Base-by-base conservation (phyloP, 768 basidiomycete species). In the Lactarius sp. region DNA sequence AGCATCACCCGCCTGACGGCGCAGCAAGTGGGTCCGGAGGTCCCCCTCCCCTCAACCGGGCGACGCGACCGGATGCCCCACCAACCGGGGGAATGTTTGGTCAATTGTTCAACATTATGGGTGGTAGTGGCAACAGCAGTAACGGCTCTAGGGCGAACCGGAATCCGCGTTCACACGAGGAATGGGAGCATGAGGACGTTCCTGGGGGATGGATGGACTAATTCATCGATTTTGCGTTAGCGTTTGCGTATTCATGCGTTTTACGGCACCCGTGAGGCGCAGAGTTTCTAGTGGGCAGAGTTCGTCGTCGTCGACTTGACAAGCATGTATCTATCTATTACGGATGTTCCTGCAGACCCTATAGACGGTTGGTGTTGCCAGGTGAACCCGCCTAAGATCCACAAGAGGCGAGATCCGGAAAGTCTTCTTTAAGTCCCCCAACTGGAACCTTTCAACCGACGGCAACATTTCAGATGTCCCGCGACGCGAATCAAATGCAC, bases 1-100 rank as follows among this genome's bases (percentile, higher is more conserved):
- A 42, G 31, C 49, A 59, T 37, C 20, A 51, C 6, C 59, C 64
- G 8, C 53, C 64, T 33, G 39, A 60, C 12, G 54, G 42, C n/a
- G 41, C 49, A 12, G 53, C 64, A 36, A 65, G 64, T 65, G 59
- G 64, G n/a, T 65, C 64, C 6, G 36, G 54, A 18, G 36, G 49
- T 60, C 59, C 36, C 8, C 42, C n/a, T 36, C 69, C 54, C 5
- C 42, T 56, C 14, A 56, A 65, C 42, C 64, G 66, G 20, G 44
- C 55, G 46, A 61, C 56, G 37, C 60, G 64, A 39, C 64, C 64
- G 3, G 59, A 65, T 4, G 12, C 59, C 27, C 47, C 47, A 44
- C 12, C 39, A 51, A 39, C 14, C 31, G 65, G 65, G 22, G 34
- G 59, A 8, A 60, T 66, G 59, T 67, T 66, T 4, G 59, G 63